Evolutionary conservation across 2,329 filamentous ascomycete species (phyloP).

Genomic region (Penicillium polonicum): DNA sequence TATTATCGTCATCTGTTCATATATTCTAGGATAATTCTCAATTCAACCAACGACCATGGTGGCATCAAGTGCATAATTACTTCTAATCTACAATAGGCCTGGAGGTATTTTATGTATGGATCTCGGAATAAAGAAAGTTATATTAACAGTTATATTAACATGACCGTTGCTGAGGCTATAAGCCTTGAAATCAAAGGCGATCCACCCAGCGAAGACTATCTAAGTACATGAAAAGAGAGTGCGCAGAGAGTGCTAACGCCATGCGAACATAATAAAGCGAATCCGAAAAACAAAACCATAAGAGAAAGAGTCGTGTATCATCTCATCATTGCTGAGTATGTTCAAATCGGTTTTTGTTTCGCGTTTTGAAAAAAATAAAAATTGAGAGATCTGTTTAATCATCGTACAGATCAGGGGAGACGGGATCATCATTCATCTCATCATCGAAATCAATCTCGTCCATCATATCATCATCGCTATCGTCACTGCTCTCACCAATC

Average conservation of each 20-base stretch:
- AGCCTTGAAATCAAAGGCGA: not conserved
- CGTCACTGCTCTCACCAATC: conserved; percentile 41
- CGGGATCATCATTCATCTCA: conserved; percentile 62
- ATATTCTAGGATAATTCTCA: too few species aligned
- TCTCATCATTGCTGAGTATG: not conserved
- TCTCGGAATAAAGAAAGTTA: not conserved
- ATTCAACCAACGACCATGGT: too few species aligned
- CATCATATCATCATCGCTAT: conserved; percentile 67
- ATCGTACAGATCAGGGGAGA: conserved; percentile 65
- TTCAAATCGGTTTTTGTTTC: not conserved
- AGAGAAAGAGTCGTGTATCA: not conserved
- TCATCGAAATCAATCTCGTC: conserved; percentile 74
- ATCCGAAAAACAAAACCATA: not conserved
- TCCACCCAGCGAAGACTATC: not conserved
- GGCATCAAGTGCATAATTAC: not conserved
- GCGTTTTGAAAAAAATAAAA: not conserved
- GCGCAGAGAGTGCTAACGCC: not conserved
- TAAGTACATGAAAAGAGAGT: not conserved
- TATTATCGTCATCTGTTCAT: too few species aligned
- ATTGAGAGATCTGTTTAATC: conserved; percentile 14
- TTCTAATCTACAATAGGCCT: not conserved
- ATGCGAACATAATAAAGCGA: not conserved
- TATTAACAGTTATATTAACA: not conserved
- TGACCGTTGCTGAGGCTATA: not conserved
- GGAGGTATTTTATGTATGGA: not conserved